A percentile compares a stretch with the other conserved stretches of the same genome.
Evolutionary conservation across 2,329 filamentous ascomycete species (phyloP).

Genomic region (Neopestalotiopsis sp.): DNA sequence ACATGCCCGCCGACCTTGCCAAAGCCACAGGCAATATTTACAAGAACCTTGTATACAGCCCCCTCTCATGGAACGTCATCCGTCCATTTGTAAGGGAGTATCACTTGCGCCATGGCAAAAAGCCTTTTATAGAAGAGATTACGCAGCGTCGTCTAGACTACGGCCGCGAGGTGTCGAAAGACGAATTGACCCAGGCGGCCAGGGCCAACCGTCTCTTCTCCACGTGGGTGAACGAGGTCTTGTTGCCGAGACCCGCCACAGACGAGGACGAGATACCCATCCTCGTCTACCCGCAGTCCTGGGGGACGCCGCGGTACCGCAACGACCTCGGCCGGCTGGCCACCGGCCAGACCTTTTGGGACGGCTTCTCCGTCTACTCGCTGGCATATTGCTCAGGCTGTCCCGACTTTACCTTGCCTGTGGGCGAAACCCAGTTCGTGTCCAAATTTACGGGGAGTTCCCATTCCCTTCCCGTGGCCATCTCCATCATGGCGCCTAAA

Average conservation of each 20-base stretch:
- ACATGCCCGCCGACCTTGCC: constrained; percentile 18
- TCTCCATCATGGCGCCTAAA: constrained; percentile 24
- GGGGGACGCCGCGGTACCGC: constrained; percentile 25
- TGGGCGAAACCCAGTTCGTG: constrained; percentile 24
- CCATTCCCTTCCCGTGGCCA: constrained; percentile 25
- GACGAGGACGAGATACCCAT: constrained; percentile 18
- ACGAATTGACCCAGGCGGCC: constrained; percentile 4
- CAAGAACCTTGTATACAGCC: constrained; percentile 23
- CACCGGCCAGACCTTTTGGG: constrained; percentile 25
- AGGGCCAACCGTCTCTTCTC: constrained; percentile 17
- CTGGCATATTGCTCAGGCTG: constrained; percentile 29
- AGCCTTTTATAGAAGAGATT: constrained; percentile 25
- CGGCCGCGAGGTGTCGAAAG: constrained; percentile 17
- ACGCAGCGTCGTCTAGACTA: constrained; percentile 24
- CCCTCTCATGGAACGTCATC: constrained; percentile 19
- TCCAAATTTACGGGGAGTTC: constrained; percentile 22
- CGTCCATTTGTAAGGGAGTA: constrained; percentile 22
- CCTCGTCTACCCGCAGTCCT: constrained; percentile 26
- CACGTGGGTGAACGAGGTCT: constrained; percentile 22
- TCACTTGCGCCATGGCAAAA: constrained; percentile 3
- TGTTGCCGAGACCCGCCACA: constrained; percentile 20
- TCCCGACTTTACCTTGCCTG: constrained; percentile 26
- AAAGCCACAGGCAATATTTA: constrained; percentile 25
- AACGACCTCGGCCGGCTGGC: constrained; percentile 19
- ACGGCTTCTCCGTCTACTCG: constrained; percentile 25